Evolutionary conservation across 2,329 filamentous ascomycete genomes (phyloP).

Genomic region (Colletotrichum sp.): DNA sequence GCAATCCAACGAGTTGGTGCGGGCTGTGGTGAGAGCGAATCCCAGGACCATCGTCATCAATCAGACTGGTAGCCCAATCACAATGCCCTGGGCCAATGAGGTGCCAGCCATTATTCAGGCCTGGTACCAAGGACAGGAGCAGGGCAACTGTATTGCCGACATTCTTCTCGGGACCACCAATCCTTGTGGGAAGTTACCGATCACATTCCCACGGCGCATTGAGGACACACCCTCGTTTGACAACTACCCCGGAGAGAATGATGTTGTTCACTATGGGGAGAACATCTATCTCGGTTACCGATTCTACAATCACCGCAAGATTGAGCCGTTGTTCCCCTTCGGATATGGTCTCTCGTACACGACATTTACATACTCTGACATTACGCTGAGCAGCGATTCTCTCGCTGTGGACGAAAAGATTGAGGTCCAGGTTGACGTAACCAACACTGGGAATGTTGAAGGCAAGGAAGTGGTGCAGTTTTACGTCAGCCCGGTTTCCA

Average conservation of each 20-base stretch:
- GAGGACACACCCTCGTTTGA: not conserved
- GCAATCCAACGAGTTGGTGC: not conserved
- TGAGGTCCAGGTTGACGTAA: not conserved
- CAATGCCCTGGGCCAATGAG: not conserved
- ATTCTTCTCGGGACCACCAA: not conserved
- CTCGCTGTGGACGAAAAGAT: not conserved
- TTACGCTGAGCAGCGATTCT: not conserved
- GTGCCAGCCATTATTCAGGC: not conserved
- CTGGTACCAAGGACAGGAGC: not conserved
- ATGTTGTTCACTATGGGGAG: not conserved
- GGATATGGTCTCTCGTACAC: not conserved
- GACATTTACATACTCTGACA: not conserved
- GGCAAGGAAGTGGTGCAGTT: not conserved
- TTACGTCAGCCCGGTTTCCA: not conserved
- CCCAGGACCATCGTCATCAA: conserved; percentile 20
- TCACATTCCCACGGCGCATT: not conserved
- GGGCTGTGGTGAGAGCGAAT: not conserved
- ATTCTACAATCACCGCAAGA: not conserved
- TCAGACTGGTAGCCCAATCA: not conserved
- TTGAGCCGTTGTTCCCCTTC: not conserved
- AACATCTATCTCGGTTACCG: not conserved
- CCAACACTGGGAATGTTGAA: fast-evolving
- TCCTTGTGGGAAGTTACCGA: not conserved
- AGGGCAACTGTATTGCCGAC: not conserved
- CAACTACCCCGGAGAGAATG: not conserved